Evolutionary conservation across 768 basidiomycete species (phyloP).

Genomic region (Melanogaster broomeanus): DNA sequence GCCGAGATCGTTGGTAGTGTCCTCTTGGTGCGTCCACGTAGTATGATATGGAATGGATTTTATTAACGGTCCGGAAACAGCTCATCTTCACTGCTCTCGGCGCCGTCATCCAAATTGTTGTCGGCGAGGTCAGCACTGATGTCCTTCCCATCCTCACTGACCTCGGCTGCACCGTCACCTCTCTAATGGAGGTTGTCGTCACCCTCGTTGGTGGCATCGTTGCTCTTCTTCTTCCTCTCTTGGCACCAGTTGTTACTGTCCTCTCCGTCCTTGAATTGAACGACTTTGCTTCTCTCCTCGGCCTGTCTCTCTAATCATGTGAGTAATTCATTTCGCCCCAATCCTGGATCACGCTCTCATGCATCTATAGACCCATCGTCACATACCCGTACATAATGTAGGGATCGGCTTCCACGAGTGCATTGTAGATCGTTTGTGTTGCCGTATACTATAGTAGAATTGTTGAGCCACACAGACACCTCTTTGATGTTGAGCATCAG

Average conservation of each 20-base stretch:
- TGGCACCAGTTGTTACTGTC: constrained; percentile 18
- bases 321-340: too few species aligned
- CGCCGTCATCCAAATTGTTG: constrained; percentile 20
- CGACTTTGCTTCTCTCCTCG: constrained; percentile 24
- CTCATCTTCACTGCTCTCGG: constrained; percentile 28
- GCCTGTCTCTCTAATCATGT: constrained; percentile 16
- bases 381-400: not conserved
- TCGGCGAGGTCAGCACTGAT: constrained; percentile 4
- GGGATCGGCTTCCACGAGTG: not conserved
- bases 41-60: not conserved
- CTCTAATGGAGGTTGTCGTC: not conserved
- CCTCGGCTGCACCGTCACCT: constrained; percentile 13
- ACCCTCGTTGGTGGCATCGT: constrained; percentile 25
- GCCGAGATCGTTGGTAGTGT: constrained; percentile 23
- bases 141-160: constrained; percentile 19
- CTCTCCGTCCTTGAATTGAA: constrained; percentile 23
- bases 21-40: constrained; percentile 18
- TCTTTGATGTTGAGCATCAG: not conserved
- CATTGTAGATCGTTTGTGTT: not conserved
- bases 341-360: too few species aligned
- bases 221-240: constrained; percentile 18
- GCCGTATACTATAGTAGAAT: not conserved
- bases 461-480: not conserved
- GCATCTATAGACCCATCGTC: constrained; percentile 5
- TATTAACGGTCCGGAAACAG: constrained; percentile 9